These are phyloP conservation scores for Coemansia sp. DNA, from an alignment of 192 early-diverging fungal genomes.

Conservation along the genomic window DNA sequence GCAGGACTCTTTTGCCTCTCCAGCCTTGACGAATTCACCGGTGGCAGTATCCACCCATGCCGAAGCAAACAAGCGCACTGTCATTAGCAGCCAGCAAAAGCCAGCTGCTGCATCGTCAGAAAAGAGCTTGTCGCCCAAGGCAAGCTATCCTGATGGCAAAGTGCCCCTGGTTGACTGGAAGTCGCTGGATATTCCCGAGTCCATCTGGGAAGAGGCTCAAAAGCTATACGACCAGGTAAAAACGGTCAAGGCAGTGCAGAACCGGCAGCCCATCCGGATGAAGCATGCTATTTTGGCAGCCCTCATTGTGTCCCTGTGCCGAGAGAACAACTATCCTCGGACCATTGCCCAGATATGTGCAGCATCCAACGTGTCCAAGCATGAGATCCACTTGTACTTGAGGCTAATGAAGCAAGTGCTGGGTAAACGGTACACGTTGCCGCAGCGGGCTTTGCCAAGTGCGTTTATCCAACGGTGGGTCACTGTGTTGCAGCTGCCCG, in stretches of 20 bases:
- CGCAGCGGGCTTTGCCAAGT: conserved; percentile 46
- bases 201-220: conserved; percentile 28
- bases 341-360: conserved; percentile 64
- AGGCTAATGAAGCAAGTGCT: conserved; percentile 61
- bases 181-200: conserved; percentile 32
- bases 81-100: neutral
- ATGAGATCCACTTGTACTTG: conserved; percentile 63
- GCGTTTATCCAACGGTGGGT: conserved; percentile 58
- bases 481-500: conserved; percentile 54
- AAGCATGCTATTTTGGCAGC: conserved; percentile 62
- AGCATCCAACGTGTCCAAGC: conserved; percentile 60
- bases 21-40: no score
- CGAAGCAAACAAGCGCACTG: no score
- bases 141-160: neutral
- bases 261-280: conserved; percentile 63
- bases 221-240: conserved; percentile 59
- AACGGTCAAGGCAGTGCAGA: conserved; percentile 60
- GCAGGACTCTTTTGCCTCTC: no score
- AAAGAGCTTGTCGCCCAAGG: neutral
- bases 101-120: neutral
- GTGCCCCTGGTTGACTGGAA: conserved; percentile 42
- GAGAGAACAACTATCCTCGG: conserved; percentile 56
- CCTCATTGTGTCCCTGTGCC: conserved; percentile 60
- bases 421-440: conserved; percentile 42
- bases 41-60: no score